phyloP scores from a whole-genome alignment of 1,284 basidiomycete genomes.

The Leccinum fuscescens region DNA sequence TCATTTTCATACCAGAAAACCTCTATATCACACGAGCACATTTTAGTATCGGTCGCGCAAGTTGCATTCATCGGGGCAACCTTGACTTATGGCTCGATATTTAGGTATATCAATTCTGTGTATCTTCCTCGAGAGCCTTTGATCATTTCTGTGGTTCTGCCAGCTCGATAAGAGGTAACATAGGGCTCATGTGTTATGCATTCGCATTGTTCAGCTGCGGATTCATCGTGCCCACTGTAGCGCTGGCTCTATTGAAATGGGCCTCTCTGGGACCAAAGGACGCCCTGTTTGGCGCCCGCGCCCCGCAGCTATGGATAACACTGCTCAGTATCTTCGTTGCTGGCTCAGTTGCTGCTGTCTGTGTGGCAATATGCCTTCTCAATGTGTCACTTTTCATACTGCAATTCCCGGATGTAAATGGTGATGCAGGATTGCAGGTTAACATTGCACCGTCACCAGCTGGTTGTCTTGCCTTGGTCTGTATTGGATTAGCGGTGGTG shows the following conservation, averaged over 20 bases:
- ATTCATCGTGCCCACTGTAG: constrained; percentile 13
- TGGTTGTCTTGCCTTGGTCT: neutral
- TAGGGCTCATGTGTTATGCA: constrained; percentile 16
- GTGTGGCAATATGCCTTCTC: constrained; percentile 3
- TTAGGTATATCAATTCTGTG: neutral
- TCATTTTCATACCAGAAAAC: neutral
- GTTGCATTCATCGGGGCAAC: constrained; percentile 7
- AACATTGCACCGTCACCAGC: neutral
- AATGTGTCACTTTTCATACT: constrained; percentile 5
- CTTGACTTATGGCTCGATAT: constrained; percentile 8
- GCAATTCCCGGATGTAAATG: neutral
- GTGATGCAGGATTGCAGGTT: neutral
- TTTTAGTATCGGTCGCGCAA: neutral
- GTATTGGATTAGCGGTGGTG: neutral
- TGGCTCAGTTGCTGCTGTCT: constrained; percentile 1
- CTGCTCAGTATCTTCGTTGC: neutral
- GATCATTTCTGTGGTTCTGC: neutral
- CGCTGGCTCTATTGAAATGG: constrained; percentile 11
- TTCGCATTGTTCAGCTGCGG: constrained; percentile 16
- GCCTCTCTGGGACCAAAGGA: constrained; percentile 11
- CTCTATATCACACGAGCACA: constrained; percentile 1
- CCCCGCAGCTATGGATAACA: constrained; percentile 1
- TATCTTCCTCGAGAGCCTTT: too few species aligned
- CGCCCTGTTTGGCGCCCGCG: constrained; percentile 2
- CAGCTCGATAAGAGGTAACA: constrained; percentile 9